Percentiles rank a stretch among this genome's conserved stretches.
phyloP scores from a whole-genome alignment of 345 rosid species.

The Ricinus communis region DNA sequence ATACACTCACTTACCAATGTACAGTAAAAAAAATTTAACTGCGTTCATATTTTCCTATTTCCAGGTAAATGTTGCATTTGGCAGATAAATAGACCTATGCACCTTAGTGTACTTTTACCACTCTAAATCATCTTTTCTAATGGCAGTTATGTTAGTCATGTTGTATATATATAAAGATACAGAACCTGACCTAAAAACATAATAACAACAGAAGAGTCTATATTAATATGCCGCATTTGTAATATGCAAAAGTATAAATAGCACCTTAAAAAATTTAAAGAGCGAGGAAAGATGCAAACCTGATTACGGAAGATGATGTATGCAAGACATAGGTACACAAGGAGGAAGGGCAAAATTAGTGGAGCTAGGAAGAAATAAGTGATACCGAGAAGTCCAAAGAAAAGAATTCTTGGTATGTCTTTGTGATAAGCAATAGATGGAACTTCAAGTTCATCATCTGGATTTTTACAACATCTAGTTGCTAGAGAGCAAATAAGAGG shows the following conservation, averaged over 20 bases:
- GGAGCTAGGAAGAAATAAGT: conserved; percentile 96
- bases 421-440: conserved; percentile 77
- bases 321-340: conserved; percentile 78
- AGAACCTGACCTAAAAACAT: not conserved
- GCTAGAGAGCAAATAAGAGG: conserved; percentile 60
- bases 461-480: conserved; percentile 48
- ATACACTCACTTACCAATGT: not conserved
- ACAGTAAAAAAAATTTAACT: not conserved
- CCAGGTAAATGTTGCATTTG: not conserved
- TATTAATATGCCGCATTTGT: not conserved
- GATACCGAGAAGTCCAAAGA: conserved; percentile 87
- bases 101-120: not conserved
- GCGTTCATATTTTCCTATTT: not conserved
- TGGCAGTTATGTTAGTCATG: not conserved
- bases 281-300: conserved; percentile 39
- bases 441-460: conserved; percentile 58
- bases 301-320: conserved; percentile 82
- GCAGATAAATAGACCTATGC: not conserved
- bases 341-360: conserved; percentile 84
- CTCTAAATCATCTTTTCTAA: not conserved
- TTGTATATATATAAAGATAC: too few species aligned
- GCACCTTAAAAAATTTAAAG: not conserved
- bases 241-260: not conserved
- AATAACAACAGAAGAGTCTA: not conserved
- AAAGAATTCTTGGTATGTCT: conserved; percentile 82